These are phyloP conservation scores for Boletales sp. DNA, from an alignment of 768 basidiomycete genomes.

Conservation along the genomic window DNA sequence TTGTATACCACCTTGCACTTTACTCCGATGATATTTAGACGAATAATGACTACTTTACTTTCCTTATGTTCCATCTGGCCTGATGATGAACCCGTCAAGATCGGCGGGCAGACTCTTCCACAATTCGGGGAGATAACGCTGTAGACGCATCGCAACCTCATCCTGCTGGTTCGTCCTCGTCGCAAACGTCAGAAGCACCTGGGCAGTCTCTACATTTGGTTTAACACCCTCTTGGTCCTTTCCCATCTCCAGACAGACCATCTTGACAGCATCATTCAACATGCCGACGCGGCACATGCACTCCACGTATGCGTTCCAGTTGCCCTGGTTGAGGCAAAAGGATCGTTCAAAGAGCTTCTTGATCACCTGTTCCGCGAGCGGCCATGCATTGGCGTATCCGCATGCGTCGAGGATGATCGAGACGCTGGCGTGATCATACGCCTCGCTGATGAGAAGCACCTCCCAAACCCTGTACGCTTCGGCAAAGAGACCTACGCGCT, in stretches of 20 bases:
- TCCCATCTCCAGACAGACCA: constrained; percentile 65
- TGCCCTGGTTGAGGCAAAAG: constrained; percentile 56
- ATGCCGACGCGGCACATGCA: constrained; percentile 73
- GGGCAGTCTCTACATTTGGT: constrained; percentile 48
- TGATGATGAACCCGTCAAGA: constrained; percentile 18
- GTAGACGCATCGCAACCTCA: constrained; percentile 45
- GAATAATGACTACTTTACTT: constrained; percentile 10
- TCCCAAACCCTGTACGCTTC: constrained; percentile 84
- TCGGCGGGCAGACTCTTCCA: constrained; percentile 28
- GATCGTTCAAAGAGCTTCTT: constrained; percentile 44
- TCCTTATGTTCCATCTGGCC: constrained; percentile 10
- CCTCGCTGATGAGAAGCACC: constrained; percentile 55
- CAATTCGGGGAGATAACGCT: constrained; percentile 36
- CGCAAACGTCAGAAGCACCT: constrained; percentile 56
- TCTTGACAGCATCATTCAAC: constrained; percentile 63
- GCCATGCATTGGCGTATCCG: constrained; percentile 52
- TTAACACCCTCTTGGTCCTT: constrained; percentile 38
- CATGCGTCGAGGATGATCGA: constrained; percentile 87
- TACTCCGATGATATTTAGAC: constrained; percentile 19
- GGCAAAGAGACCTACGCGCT: constrained; percentile 65
- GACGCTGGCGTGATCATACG: constrained; percentile 60
- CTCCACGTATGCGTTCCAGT: constrained; percentile 84
- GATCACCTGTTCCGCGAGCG: constrained; percentile 54
- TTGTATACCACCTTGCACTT: constrained; percentile 30
- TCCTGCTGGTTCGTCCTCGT: constrained; percentile 38